Evolutionary conservation across 2,329 filamentous ascomycete genomes (phyloP), one percentile per base, ranked within the genome.

Genomic region (Purpureocillium lavendulum): DNA sequence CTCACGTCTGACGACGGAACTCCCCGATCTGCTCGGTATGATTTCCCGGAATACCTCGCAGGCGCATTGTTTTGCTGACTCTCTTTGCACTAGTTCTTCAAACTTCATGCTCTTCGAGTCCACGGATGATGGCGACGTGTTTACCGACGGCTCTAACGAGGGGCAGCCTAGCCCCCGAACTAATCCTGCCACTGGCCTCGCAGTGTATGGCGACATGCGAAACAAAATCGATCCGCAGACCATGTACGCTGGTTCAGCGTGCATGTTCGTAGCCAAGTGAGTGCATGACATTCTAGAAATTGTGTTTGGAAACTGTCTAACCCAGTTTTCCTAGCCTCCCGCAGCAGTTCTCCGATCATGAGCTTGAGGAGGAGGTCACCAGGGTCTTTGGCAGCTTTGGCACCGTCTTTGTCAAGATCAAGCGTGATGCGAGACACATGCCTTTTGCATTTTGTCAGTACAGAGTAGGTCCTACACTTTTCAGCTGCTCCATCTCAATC

Each of bases 221-320:
- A 32, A 38, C 21, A 46, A 39, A 24, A 54, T 68, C 3, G 71
- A 77, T 48, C 69, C 73, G 4, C 75, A 79, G 50, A 58, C 59
- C 1, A 58, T 69, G 29, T 75, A 73, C 39, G 69, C 74, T 1
- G 65, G 75, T 0, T 68, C 66, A 7, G 71, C 73, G 30, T 82
- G 78, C 50, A 66, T 82, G 29, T 82, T 82, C 49, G 76, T 80
- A 30, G 79, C 78, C 26, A 82, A 82, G 79, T 82, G 66, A 64
- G 73, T 65, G 11, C 11, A 35, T 31, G n/a, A 29, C 13, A 26
- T 6, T 26, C 6, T 6, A 26, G 6, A 26, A 26, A 10, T 6
- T 4, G 2, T 30, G 38, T 5, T 33, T 33, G 24, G 8, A 15
- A 10, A 39, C 49, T 51, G 42, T n/a, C 21, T 26, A 26, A 26